Percentiles rank a stretch among this genome's conserved stretches.
Conservation (phyloP, 202 grass and related monocot species). For the Saccharum hybrid region DNA sequence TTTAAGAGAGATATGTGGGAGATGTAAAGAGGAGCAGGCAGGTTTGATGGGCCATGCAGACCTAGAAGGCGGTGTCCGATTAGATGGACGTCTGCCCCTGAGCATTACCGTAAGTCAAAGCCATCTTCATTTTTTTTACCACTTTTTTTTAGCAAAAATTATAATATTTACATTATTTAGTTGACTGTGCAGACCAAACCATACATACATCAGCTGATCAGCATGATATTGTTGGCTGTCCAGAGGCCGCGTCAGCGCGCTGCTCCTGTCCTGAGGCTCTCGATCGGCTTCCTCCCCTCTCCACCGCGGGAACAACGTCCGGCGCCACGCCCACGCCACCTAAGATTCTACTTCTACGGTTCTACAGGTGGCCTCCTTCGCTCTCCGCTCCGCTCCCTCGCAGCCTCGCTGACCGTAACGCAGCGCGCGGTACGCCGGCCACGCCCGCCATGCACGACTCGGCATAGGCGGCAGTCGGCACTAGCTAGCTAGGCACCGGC, state of each 20-base stretch:
- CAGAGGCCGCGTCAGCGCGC: conserved; percentile 44
- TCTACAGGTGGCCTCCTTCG: background rate
- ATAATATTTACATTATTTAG: no score
- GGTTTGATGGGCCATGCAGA: no score
- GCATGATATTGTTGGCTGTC: conserved; percentile 22
- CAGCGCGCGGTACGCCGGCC: no score
- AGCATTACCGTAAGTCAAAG: no score
- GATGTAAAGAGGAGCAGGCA: no score
- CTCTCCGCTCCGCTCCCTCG: background rate
- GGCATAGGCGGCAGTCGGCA: background rate
- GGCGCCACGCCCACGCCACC: background rate
- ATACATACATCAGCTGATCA: background rate
- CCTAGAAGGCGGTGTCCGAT: no score
- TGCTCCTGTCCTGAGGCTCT: conserved; percentile 32
- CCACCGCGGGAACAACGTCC: background rate
- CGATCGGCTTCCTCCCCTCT: background rate
- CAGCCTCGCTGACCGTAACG: background rate
- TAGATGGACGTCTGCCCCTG: no score
- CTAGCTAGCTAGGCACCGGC: background rate
- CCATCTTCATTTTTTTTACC: no score
- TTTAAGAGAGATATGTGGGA: no score
- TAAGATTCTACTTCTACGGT: background rate
- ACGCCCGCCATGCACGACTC: background rate
- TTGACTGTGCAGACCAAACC: no score
- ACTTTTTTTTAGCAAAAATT: no score